A percentile compares a stretch with the other conserved stretches of the same genome.
phyloP scores from a whole-genome alignment of 2,329 filamentous ascomycete species.

The Xylaria sp. region DNA sequence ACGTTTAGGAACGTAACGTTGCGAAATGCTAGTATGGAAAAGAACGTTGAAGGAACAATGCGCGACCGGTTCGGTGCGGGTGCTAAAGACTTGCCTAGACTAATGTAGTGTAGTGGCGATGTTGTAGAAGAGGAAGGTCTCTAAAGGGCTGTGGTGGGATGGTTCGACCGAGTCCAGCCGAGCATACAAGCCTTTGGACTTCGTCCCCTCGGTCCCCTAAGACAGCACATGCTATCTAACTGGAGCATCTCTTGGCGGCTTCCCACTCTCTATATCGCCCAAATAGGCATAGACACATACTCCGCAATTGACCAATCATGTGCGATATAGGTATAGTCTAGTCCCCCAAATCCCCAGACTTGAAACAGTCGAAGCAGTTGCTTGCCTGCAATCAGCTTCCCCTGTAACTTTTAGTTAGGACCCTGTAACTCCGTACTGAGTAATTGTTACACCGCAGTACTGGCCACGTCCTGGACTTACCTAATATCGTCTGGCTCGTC shows the following conservation, averaged over 20 bases:
- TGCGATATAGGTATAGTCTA: neutral
- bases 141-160: conserved; percentile 27
- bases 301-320: conserved; percentile 17
- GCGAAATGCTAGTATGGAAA: conserved; percentile 41
- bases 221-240: neutral
- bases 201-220: conserved; percentile 28
- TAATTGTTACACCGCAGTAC: neutral
- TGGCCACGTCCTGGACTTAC: conserved; percentile 12
- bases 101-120: conserved; percentile 18
- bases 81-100: conserved; percentile 22
- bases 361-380: neutral
- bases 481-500: conserved; percentile 27
- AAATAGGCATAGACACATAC: conserved; percentile 11
- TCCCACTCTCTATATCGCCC: neutral
- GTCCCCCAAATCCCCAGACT: conserved; percentile 1
- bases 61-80: neutral
- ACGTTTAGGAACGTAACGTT: conserved; percentile 47
- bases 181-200: neutral
- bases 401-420: neutral
- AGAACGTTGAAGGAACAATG: neutral
- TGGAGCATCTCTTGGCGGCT: neutral
- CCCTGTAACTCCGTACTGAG: neutral
- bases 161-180: conserved; percentile 34
- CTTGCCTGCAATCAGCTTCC: neutral
- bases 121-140: conserved; percentile 35